phyloP scores from a whole-genome alignment of 1,284 basidiomycete genomes.

The Rhizopogon hawkerae region DNA sequence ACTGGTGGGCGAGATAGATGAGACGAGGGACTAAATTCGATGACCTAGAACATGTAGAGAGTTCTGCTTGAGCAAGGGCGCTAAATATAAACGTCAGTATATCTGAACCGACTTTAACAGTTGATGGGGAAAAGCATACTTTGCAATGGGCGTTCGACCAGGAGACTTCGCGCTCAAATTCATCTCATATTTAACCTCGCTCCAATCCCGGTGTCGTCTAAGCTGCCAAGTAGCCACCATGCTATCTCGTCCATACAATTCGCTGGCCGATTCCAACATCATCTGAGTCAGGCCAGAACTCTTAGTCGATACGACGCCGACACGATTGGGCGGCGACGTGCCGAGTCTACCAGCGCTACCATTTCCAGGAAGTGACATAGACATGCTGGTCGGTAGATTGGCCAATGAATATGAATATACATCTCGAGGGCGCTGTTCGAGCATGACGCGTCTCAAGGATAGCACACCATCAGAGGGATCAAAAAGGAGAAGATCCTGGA shows the following conservation, averaged over 20 bases:
- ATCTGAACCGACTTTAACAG: background rate
- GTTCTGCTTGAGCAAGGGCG: slow-evolving; percentile 68
- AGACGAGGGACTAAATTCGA: slow-evolving; percentile 56
- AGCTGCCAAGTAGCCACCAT: slow-evolving; percentile 64
- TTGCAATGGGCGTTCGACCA: slow-evolving; percentile 9
- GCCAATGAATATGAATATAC: slow-evolving; percentile 27
- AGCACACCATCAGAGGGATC: slow-evolving; percentile 52
- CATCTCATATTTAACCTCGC: slow-evolving; percentile 40
- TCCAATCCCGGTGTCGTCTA: slow-evolving; percentile 44
- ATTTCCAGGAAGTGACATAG: slow-evolving; percentile 36
- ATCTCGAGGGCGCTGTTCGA: slow-evolving; percentile 34
- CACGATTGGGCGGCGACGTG: slow-evolving; percentile 14
- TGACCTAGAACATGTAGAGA: slow-evolving; percentile 61
- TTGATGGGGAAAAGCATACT: slow-evolving; percentile 11
- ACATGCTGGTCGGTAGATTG: slow-evolving; percentile 32
- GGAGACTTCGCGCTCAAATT: slow-evolving; percentile 11
- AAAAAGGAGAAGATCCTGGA: slow-evolving; percentile 59
- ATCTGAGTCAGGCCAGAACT: slow-evolving; percentile 30
- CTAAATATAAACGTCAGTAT: slow-evolving; percentile 27
- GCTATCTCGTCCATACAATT: slow-evolving; percentile 43
- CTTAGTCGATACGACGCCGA: slow-evolving; percentile 7
- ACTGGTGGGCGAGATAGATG: slow-evolving; percentile 76
- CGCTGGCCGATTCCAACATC: slow-evolving; percentile 26
- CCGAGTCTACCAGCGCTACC: slow-evolving; percentile 28
- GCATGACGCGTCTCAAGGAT: slow-evolving; percentile 44